phyloP scores from a whole-genome alignment of 129 eudicot species.

The Artemisia annua region DNA sequence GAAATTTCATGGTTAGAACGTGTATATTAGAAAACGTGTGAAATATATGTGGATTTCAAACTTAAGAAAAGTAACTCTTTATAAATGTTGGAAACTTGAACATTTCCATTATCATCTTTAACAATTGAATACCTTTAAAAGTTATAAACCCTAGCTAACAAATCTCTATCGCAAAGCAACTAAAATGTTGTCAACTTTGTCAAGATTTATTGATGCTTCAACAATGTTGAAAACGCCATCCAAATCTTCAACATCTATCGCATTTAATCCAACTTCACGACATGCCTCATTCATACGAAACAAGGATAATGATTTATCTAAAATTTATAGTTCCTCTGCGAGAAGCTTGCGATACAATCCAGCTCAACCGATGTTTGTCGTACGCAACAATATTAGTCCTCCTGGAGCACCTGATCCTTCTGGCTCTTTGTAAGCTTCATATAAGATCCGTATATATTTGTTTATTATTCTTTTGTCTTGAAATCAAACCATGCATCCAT shows the following conservation, averaged over 20 bases:
- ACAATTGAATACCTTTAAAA: too few species aligned
- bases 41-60: too few species aligned
- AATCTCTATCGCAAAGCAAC: too few species aligned
- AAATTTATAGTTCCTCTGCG: neutral
- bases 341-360: constrained; percentile 25
- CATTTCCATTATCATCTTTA: too few species aligned
- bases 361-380: constrained; percentile 7
- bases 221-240: constrained; percentile 2
- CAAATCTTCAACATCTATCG: neutral
- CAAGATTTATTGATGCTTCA: constrained; percentile 9
- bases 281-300: neutral
- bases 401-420: constrained; percentile 41
- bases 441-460: neutral
- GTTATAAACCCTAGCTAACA: too few species aligned
- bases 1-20: too few species aligned
- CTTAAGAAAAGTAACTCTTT: too few species aligned
- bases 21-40: too few species aligned
- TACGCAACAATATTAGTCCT: constrained; percentile 33
- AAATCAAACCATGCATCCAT: neutral
- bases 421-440: constrained; percentile 37
- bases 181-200: constrained; percentile 26
- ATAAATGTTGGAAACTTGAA: too few species aligned
- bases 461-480: neutral
- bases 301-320: neutral
- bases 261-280: neutral